Percentiles rank a stretch among this genome's conserved stretches.
phyloP scores from a whole-genome alignment of 2,329 filamentous ascomycete species.

The Gaeumannomyces tritici region DNA sequence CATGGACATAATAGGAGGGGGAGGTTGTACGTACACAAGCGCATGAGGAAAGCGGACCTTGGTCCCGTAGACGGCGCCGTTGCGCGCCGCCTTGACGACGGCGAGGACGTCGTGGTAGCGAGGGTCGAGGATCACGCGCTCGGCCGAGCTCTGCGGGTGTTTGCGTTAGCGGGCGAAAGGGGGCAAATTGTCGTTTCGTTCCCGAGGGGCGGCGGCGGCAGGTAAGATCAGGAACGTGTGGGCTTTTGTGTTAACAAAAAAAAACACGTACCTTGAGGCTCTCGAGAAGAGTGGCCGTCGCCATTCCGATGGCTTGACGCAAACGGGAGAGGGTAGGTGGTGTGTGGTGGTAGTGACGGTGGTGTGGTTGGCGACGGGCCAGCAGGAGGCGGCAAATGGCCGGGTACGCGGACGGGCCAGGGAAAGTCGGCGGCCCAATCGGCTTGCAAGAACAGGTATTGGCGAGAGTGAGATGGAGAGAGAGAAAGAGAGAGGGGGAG shows the following conservation, averaged over 20 bases:
- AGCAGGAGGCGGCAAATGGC: neutral
- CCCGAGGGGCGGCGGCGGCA: too few relatives aligned
- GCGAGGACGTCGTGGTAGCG: conserved; percentile 76
- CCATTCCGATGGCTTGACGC: neutral
- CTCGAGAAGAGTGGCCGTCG: neutral
- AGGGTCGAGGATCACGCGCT: conserved; percentile 72
- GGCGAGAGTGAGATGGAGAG: too few relatives aligned
- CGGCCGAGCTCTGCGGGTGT: conserved; percentile 50
- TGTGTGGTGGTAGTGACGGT: neutral
- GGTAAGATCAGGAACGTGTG: neutral
- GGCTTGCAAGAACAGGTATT: too few relatives aligned
- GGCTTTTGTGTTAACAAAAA: too few relatives aligned
- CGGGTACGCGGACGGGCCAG: too few relatives aligned
- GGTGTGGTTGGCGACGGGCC: neutral
- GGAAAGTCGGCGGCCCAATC: too few relatives aligned
- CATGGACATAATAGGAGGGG: too few relatives aligned
- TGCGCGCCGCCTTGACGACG: conserved; percentile 86
- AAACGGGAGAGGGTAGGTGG: neutral
- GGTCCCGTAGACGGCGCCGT: conserved; percentile 91
- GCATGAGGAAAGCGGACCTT: conserved; percentile 99
- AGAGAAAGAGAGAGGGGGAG: too few relatives aligned
- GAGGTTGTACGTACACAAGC: conserved; percentile 50
- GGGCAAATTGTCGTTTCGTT: too few relatives aligned
- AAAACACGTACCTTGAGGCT: neutral
- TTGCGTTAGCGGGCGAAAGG: too few relatives aligned